A percentile compares a stretch with the other conserved stretches of the same genome.
phyloP scores from a whole-genome alignment of 306 rosid species.

The Begonia fuchsioides region DNA sequence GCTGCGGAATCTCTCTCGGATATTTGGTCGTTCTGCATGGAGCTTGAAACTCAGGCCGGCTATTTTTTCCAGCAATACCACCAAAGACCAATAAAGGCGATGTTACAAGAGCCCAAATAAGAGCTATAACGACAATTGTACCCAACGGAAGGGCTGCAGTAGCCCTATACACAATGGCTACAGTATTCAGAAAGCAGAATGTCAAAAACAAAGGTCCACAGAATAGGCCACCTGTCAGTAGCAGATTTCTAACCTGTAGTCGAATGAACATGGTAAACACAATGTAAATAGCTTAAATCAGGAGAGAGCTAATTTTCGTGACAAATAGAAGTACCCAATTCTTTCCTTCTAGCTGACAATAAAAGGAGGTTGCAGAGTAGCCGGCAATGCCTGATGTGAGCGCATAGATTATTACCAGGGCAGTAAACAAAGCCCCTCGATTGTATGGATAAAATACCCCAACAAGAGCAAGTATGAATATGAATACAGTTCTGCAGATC shows the following conservation, averaged over 20 bases:
- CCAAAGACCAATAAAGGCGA: no score
- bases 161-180: constrained; percentile 74
- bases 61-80: no score
- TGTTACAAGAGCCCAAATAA: no score
- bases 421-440: constrained; percentile 21
- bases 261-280: no score
- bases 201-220: constrained; percentile 81
- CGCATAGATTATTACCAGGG: constrained; percentile 62
- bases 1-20: background rate
- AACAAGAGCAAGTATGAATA: constrained; percentile 69
- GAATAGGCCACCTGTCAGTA: constrained; percentile 80
- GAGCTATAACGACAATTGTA: constrained; percentile 53
- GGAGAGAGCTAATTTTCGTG: background rate
- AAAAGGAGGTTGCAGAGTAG: constrained; percentile 78
- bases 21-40: no score
- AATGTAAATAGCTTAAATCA: constrained; percentile 17
- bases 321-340: constrained; percentile 53
- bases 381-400: constrained; percentile 21
- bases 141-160: constrained; percentile 23
- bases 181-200: constrained; percentile 90
- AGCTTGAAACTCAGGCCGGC: no score
- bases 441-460: constrained; percentile 66
- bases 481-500: constrained; percentile 42
- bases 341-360: constrained; percentile 71
- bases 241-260: constrained; percentile 49